Conservation (phyloP, 2,329 filamentous ascomycete species). For the Trichothecium roseum region DNA sequence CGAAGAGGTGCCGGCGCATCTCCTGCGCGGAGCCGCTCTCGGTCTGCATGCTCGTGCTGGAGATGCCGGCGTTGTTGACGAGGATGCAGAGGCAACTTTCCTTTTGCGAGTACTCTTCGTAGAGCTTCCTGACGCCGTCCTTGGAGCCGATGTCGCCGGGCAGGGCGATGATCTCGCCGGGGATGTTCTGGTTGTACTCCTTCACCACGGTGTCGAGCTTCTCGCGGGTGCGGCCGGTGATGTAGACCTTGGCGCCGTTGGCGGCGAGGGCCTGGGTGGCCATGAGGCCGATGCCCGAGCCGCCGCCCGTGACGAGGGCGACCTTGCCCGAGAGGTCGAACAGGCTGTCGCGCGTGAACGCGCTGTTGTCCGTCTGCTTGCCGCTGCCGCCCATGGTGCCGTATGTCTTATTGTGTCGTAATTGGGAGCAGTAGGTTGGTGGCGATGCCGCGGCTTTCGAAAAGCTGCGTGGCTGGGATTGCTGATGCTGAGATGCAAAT, state of each 20-base stretch:
- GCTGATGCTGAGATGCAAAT: too few relatives aligned
- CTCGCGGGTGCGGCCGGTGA: constrained; percentile 53
- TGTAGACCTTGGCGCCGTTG: constrained; percentile 62
- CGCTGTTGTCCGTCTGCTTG: constrained; percentile 9
- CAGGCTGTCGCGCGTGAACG: constrained; percentile 24
- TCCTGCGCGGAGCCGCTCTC: constrained; percentile 40
- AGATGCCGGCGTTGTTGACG: constrained; percentile 59
- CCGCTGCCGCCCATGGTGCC: too few relatives aligned
- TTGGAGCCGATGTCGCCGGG: constrained; percentile 54
- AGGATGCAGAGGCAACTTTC: constrained; percentile 53
- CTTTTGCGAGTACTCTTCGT: constrained; percentile 41
- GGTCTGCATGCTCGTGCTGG: constrained; percentile 43
- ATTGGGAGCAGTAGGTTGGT: too few relatives aligned
- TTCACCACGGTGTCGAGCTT: constrained; percentile 51
- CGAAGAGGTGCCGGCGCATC: constrained; percentile 55
- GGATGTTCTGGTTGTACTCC: constrained; percentile 41
- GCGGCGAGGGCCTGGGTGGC: constrained; percentile 54
- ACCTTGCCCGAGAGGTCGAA: constrained; percentile 32
- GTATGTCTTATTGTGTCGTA: too few relatives aligned
- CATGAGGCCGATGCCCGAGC: constrained; percentile 59
- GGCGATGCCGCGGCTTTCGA: too few relatives aligned
- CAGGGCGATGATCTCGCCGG: constrained; percentile 49
- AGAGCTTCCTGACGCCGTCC: constrained; percentile 45
- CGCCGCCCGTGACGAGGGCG: constrained; percentile 37
- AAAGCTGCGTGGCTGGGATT: too few relatives aligned